Evolutionary conservation across 2,329 filamentous ascomycete genomes (phyloP), one percentile per base, ranked within the genome.

Genomic region (Pleomassaria siparia): DNA sequence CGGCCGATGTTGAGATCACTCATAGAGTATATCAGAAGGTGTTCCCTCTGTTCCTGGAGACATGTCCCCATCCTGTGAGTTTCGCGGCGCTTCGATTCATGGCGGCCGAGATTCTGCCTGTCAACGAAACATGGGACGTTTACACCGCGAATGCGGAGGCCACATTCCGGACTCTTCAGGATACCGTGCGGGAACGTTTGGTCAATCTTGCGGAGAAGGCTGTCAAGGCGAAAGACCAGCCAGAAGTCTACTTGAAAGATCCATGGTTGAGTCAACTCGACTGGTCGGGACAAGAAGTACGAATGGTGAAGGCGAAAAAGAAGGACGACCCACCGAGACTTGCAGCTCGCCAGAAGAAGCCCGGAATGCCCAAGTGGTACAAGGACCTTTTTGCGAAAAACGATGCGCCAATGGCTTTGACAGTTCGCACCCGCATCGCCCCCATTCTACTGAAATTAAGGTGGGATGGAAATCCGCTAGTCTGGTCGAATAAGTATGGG

Each of bases 321-420:
- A 96, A 96, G 69, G 78, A 75, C 9, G 89, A 95, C 46, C 85
- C 87, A 10, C 87, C 88, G 2, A 79, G 90, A 36, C 90, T 87
- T 24, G 87, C 85, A 7, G 85, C 85, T 10, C 80, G 88, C 37
- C 94, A 99, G 68, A 99, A 97, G 77, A 90, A 87, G 74, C 91
- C 92, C 0, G 94, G 94, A 12, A 94, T 89, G 87, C 94, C 94
- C 0, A 81, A 88, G 55, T 99, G 94, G 94, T 99, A 96, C 73
- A 96, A 94, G 64, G 90, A 91, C 66, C 76, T 99, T 1, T 96
- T 95, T 59, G 60, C 80, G 1, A 90, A 84, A 47, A 85, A 74
- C 20, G 81, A 84, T 49, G 74, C 80, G 0, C 81, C 81, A 0
- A 94, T 96, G 47, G 85, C 78, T 50, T 75, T 99, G 15, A 89